Conservation (phyloP, 306 rosid genomes). For the Prunus mongolica region DNA sequence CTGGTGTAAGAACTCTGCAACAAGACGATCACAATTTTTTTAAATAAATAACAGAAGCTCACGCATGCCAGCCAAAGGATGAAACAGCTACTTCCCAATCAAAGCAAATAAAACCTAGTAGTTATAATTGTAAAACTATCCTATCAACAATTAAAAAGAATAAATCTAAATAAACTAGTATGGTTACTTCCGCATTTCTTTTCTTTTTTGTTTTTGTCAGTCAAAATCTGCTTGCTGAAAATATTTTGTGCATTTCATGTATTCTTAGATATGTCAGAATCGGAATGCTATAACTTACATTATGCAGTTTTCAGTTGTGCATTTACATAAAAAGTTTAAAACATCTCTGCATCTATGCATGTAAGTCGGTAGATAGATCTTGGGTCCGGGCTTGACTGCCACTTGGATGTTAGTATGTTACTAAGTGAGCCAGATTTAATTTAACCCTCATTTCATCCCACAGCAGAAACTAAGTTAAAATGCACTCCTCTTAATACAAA, state of each 20-base stretch:
- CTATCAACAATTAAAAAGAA: not conserved
- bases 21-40: constrained; percentile 7
- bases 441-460: not conserved
- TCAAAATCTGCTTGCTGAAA: not conserved
- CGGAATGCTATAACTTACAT: not conserved
- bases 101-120: not conserved
- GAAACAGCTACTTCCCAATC: not conserved
- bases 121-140: not conserved
- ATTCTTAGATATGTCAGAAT: not conserved
- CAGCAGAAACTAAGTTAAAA: not conserved
- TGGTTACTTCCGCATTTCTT: not conserved
- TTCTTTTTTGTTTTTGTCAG: not conserved
- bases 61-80: not conserved
- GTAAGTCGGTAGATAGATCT: not conserved
- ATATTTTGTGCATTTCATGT: not conserved
- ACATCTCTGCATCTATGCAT: not conserved
- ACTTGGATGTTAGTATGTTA: not conserved
- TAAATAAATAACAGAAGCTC: not conserved
- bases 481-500: not conserved
- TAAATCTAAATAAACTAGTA: not conserved
- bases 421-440: not conserved
- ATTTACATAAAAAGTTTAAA: not conserved
- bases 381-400: no score
- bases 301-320: not conserved
- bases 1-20: constrained; percentile 78